Percentiles rank a stretch among this genome's conserved stretches.
phyloP scores from a whole-genome alignment of 2,329 filamentous ascomycete species.

The Cercospora zeae-maydis region DNA sequence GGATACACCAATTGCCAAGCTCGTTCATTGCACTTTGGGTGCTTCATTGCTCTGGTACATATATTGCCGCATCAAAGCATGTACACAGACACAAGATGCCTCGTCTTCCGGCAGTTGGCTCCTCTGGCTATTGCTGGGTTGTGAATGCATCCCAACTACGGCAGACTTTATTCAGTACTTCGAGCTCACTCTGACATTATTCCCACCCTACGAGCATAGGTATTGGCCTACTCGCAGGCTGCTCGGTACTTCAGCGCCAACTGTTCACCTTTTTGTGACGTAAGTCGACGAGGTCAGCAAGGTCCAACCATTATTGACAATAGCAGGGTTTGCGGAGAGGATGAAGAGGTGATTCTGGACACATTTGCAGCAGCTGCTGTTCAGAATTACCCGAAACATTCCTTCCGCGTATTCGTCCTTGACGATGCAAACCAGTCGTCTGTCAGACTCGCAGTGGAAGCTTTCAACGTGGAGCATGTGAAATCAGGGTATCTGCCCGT shows the following conservation, averaged over 20 bases:
- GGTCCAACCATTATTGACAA: not conserved
- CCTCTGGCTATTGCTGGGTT: not conserved
- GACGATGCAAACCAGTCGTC: slow-evolving; percentile 9
- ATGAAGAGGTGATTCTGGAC: slow-evolving; percentile 12
- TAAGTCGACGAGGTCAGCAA: not conserved
- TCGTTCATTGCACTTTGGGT: not conserved
- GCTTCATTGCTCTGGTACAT: not conserved
- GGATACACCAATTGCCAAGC: not conserved
- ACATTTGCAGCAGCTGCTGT: slow-evolving; percentile 15
- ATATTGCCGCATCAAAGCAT: not conserved
- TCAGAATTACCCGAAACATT: slow-evolving; percentile 11
- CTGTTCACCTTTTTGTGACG: slow-evolving; percentile 9
- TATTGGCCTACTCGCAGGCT: not conserved
- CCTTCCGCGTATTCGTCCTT: slow-evolving; percentile 15
- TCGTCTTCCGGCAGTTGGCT: not conserved
- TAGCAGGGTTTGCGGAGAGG: slow-evolving; percentile 15
- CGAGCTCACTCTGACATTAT: not conserved
- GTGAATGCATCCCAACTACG: not conserved
- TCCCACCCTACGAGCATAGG: not conserved
- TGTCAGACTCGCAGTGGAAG: slow-evolving; percentile 3
- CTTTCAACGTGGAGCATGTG: not conserved
- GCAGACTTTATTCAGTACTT: not conserved
- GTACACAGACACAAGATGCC: not conserved
- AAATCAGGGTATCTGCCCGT: not conserved
- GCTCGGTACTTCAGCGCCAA: not conserved